Evolutionary conservation across 495 filamentous ascomycete species (phyloP).

Genomic region (Aspergillus sclerotioniger): DNA sequence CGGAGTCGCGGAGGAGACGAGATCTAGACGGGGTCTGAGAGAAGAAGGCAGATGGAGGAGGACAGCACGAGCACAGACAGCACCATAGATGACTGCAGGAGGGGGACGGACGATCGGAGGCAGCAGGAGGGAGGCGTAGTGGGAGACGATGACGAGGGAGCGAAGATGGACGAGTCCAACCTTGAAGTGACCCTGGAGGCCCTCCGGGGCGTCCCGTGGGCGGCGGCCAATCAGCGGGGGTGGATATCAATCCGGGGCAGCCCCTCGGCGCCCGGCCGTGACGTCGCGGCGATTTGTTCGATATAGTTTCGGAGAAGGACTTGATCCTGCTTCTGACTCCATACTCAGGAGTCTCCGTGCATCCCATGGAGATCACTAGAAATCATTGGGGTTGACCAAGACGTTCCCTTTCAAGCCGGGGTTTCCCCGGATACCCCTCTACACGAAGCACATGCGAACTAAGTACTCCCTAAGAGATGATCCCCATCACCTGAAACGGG

Average conservation of each 20-base stretch:
- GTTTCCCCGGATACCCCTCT: too few relatives aligned
- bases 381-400: too few relatives aligned
- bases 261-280: constrained; percentile 7
- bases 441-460: too few relatives aligned
- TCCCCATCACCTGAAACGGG: too few relatives aligned
- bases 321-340: too few relatives aligned
- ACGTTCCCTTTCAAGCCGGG: too few relatives aligned
- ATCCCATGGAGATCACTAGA: too few relatives aligned
- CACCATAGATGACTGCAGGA: not conserved
- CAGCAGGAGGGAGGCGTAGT: constrained; percentile 2
- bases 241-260: constrained; percentile 13
- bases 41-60: not conserved
- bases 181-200: constrained; percentile 4
- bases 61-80: not conserved
- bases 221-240: constrained; percentile 20
- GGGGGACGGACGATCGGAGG: not conserved
- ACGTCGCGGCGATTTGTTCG: constrained; percentile 7
- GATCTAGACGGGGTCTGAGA: not conserved
- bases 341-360: too few relatives aligned
- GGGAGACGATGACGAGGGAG: not conserved
- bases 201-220: constrained; percentile 25
- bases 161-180: not conserved
- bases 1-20: constrained; percentile 1
- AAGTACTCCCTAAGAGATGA: too few relatives aligned
- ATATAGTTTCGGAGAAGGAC: too few relatives aligned